A percentile compares a stretch with the other conserved stretches of the same genome.
Conservation (phyloP, 2,329 filamentous ascomycete genomes). For the Whalleya microplaca region DNA sequence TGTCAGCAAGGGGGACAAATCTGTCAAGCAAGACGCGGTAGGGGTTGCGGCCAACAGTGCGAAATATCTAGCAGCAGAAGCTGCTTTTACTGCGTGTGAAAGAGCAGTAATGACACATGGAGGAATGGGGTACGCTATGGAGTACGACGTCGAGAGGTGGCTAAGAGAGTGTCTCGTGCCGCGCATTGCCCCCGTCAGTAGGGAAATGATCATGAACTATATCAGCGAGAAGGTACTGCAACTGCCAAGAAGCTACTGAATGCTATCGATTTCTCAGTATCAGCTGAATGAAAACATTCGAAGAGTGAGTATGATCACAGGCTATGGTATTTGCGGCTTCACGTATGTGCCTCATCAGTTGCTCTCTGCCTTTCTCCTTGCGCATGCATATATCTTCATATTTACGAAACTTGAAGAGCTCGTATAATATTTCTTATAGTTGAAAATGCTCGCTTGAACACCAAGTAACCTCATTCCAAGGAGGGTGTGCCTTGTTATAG, state of each 20-base stretch:
- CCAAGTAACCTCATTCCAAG: too few species aligned
- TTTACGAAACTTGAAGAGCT: too few species aligned
- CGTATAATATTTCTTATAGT: too few species aligned
- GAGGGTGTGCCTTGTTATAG: too few species aligned
- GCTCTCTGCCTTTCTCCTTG: too few species aligned
- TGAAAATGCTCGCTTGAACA: too few species aligned
- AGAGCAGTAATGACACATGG: constrained; percentile 62
- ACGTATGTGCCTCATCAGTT: too few species aligned
- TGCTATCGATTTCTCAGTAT: background rate
- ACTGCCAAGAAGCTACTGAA: constrained; percentile 68
- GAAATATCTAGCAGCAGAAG: constrained; percentile 71
- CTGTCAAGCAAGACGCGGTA: constrained; percentile 57
- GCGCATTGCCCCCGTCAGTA: constrained; percentile 64
- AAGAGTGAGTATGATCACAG: too few species aligned
- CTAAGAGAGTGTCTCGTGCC: constrained; percentile 68
- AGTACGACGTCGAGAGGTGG: constrained; percentile 69
- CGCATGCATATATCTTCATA: too few species aligned
- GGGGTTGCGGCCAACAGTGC: constrained; percentile 70
- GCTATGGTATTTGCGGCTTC: too few species aligned
- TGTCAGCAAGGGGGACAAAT: constrained; percentile 52
- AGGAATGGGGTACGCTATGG: constrained; percentile 67
- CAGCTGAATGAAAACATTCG: too few species aligned
- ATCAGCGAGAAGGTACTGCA: constrained; percentile 70
- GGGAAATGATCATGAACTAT: constrained; percentile 79
- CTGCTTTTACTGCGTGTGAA: constrained; percentile 66